Evolutionary conservation across 352 stramenopile genomes (phyloP).

Genomic region (Phytopythium aichiense): DNA sequence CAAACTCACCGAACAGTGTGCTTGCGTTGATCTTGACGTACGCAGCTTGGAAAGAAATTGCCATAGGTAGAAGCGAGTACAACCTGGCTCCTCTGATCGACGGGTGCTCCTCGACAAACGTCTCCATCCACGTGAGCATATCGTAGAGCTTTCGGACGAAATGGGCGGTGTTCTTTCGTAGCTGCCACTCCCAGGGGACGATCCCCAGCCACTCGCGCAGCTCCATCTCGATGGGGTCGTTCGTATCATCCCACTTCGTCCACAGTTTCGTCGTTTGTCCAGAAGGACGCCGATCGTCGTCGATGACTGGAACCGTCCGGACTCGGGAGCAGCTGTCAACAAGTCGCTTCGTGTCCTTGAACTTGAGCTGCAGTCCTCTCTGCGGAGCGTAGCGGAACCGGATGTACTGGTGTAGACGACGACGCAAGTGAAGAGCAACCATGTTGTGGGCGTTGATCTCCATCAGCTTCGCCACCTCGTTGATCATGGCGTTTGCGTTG

Average conservation of each 20-base stretch:
- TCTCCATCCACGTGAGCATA: conserved; percentile 5
- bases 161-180: conserved; percentile 3
- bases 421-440: conserved; percentile 2
- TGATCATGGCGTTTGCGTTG: no score
- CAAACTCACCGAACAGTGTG: no score
- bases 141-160: conserved; percentile 3
- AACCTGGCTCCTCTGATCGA: conserved; percentile 3
- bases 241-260: no score
- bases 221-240: conserved; percentile 8
- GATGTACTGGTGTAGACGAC: conserved; percentile 3
- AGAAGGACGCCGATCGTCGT: conserved; percentile 5
- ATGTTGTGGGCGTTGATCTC: background rate
- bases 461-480: background rate
- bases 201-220: conserved; percentile 8
- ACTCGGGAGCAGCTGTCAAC: conserved; percentile 9
- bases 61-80: conserved; percentile 10
- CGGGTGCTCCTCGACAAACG: conserved; percentile 2
- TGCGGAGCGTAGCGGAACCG: conserved; percentile 1
- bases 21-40: conserved; percentile 14
- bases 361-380: background rate
- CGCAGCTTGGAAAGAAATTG: conserved; percentile 2
- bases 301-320: background rate
- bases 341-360: background rate
- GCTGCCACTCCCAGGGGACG: conserved; percentile 6
- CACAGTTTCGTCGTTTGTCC: no score